Conservation (phyloP, 208 protist genomes). For the Acanthamoeba castellanii region DNA sequence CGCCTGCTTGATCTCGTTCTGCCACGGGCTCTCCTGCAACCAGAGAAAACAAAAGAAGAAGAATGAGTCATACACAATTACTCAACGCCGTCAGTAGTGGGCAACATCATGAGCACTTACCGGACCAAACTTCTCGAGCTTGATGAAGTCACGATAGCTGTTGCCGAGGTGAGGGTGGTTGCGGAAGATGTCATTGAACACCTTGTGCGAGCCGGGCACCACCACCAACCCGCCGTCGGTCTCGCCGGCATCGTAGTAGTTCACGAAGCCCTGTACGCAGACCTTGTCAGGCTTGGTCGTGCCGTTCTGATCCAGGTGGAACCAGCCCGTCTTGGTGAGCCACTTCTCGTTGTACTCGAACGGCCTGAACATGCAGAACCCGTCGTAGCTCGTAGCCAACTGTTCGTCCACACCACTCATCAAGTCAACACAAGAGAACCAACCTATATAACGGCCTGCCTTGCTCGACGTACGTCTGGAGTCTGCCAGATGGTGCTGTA, state of each 20-base stretch:
- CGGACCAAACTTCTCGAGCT: neutral
- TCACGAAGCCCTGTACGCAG: constrained; percentile 67
- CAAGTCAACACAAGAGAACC: neutral
- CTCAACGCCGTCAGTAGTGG: neutral
- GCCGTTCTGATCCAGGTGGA: constrained; percentile 65
- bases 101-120: neutral
- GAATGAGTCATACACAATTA: neutral
- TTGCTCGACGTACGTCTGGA: neutral
- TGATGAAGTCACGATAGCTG: neutral
- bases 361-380: constrained; percentile 67
- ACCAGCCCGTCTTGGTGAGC: constrained; percentile 46
- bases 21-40: constrained; percentile 18
- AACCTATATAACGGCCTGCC: too few relatives aligned
- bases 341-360: constrained; percentile 42
- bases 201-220: constrained; percentile 14
- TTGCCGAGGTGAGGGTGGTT: constrained; percentile 31
- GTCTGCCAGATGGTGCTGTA: constrained; percentile 53
- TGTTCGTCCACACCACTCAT: neutral
- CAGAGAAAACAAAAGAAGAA: neutral
- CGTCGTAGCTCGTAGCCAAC: constrained; percentile 64
- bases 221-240: constrained; percentile 29
- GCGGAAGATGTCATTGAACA: constrained; percentile 41
- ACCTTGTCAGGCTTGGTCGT: constrained; percentile 9
- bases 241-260: neutral
- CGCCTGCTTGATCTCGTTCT: constrained; percentile 41